Conservation (phyloP, 495 filamentous ascomycete species). For the Annulohypoxylon bovei region DNA sequence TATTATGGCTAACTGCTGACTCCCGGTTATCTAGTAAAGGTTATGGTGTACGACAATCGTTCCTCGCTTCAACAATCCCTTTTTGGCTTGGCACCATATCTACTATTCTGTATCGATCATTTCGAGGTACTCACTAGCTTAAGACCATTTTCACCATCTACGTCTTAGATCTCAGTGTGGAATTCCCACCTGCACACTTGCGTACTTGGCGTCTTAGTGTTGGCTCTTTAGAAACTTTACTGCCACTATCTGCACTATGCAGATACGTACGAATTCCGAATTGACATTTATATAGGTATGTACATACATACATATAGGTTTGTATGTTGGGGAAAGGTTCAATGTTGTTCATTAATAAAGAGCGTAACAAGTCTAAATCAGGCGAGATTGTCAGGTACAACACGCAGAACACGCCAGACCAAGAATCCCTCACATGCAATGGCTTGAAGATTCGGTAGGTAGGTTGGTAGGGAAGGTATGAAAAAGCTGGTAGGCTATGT, state of each 20-base stretch:
- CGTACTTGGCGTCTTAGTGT: slow-evolving; percentile 5
- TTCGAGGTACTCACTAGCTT: slow-evolving; percentile 26
- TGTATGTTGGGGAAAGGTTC: background rate
- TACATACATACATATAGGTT: background rate
- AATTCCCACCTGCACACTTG: slow-evolving; percentile 15
- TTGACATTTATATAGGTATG: background rate
- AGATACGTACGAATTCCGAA: slow-evolving; percentile 5
- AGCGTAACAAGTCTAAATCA: background rate
- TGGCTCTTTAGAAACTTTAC: background rate
- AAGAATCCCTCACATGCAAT: slow-evolving; percentile 14
- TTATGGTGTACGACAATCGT: slow-evolving; percentile 14
- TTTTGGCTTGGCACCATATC: slow-evolving; percentile 34
- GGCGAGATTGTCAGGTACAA: slow-evolving; percentile 34
- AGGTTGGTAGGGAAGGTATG: background rate
- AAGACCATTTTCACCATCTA: slow-evolving; percentile 28
- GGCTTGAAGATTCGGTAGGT: slow-evolving; percentile 25
- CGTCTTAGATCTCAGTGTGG: slow-evolving; percentile 24
- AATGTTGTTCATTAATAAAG: slow-evolving; percentile 1
- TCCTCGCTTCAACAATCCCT: slow-evolving; percentile 37
- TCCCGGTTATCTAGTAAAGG: background rate
- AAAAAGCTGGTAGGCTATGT: slow-evolving; percentile 27
- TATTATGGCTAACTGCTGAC: slow-evolving; percentile 14
- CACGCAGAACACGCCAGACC: background rate
- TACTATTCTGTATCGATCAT: slow-evolving; percentile 25
- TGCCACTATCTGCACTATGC: background rate